Conservation (phyloP, 345 rosid genomes). For the Arabis alpina region DNA sequence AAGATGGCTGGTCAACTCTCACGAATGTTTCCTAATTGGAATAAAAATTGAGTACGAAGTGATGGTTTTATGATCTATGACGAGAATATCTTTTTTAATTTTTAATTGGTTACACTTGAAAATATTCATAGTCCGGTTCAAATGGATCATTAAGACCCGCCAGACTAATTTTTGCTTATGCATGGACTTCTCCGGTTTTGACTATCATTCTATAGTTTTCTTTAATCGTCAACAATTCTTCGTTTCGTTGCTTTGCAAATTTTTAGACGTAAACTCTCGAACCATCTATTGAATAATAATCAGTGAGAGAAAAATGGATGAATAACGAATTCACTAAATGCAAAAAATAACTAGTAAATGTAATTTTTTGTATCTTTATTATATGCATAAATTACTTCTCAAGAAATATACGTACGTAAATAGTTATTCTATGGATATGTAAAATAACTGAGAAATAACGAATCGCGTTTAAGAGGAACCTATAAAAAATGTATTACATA, state of each 20-base stretch:
- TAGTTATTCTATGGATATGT: not conserved
- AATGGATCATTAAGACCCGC: constrained; percentile 2
- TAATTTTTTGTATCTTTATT: no score
- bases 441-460: not conserved
- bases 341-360: no score
- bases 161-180: not conserved
- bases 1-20: constrained; percentile 38
- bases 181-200: not conserved
- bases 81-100: not conserved
- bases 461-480: not conserved
- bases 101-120: not conserved
- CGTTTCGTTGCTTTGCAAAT: not conserved
- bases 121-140: not conserved
- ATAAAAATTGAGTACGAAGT: constrained; percentile 13
- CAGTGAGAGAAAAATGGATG: not conserved
- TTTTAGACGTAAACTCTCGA: not conserved
- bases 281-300: no score
- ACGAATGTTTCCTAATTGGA: constrained; percentile 10
- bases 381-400: not conserved
- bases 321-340: no score
- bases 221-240: not conserved
- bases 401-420: not conserved
- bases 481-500: not conserved
- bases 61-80: not conserved
- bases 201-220: not conserved